Conservation (phyloP, 192 early-diverging fungal species). For the Radiomyces spectabilis region DNA sequence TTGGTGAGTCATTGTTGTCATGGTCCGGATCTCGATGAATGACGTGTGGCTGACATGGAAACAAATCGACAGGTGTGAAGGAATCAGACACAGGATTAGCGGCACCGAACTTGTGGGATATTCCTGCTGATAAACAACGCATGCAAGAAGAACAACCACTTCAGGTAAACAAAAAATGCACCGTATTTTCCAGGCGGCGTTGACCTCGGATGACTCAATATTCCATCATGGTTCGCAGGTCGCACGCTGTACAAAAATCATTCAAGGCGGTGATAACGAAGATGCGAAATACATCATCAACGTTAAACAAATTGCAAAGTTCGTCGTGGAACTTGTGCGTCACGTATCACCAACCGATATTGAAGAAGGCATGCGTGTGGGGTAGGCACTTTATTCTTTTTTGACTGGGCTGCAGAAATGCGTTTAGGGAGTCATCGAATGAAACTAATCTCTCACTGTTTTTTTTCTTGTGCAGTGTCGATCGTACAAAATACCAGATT, state of each 20-base stretch:
- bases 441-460: background rate
- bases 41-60: background rate
- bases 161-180: slow-evolving; percentile 43
- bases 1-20: slow-evolving; percentile 55
- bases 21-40: background rate
- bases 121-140: slow-evolving; percentile 97
- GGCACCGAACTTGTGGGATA: slow-evolving; percentile 97
- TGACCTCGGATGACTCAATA: background rate
- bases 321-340: slow-evolving; percentile 95
- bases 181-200: too few species aligned
- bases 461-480: slow-evolving; percentile 57
- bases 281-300: slow-evolving; percentile 97
- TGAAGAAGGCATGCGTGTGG: slow-evolving; percentile 98
- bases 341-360: slow-evolving; percentile 98
- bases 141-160: slow-evolving; percentile 94
- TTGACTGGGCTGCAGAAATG: too few species aligned
- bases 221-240: slow-evolving; percentile 47
- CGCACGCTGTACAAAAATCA: slow-evolving; percentile 98
- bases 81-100: slow-evolving; percentile 98
- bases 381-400: slow-evolving; percentile 56
- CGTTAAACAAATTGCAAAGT: slow-evolving; percentile 98
- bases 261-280: slow-evolving; percentile 83
- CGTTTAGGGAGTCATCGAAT: background rate
- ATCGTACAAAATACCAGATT: slow-evolving; percentile 98
- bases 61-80: slow-evolving; percentile 67